A percentile compares a stretch with the other conserved stretches of the same genome.
Evolutionary conservation across 495 filamentous ascomycete species (phyloP).

Genomic region (Entonaema liquescens): DNA sequence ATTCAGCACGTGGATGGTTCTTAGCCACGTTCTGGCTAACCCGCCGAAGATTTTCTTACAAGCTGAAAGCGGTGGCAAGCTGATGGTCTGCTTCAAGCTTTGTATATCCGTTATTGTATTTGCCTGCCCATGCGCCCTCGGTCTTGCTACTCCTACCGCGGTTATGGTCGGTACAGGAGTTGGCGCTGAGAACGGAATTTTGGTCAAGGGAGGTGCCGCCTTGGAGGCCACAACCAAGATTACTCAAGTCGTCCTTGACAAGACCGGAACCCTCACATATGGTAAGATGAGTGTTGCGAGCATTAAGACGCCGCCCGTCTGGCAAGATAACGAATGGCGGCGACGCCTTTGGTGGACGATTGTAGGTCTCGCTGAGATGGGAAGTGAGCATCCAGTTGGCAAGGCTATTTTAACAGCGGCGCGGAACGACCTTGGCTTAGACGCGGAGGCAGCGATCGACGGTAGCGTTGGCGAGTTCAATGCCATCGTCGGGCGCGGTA

Average conservation of each 20-base stretch:
- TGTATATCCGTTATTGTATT: constrained; percentile 99
- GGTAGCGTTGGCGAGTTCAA: constrained; percentile 87
- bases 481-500: constrained; percentile 83
- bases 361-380: constrained; percentile 90
- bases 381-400: constrained; percentile 94
- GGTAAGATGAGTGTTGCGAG: constrained; percentile 93
- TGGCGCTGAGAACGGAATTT: constrained; percentile 94
- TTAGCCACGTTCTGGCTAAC: constrained; percentile 81
- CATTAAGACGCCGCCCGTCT: constrained; percentile 68
- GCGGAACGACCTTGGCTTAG: constrained; percentile 75
- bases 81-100: constrained; percentile 97
- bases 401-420: constrained; percentile 80
- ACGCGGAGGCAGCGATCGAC: constrained; percentile 76
- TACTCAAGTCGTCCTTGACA: constrained; percentile 96
- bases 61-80: constrained; percentile 79
- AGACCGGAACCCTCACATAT: constrained; percentile 94
- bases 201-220: constrained; percentile 94
- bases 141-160: constrained; percentile 92
- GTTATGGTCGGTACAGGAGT: constrained; percentile 99
- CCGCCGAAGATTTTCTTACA: constrained; percentile 91
- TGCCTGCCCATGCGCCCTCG: constrained; percentile 94
- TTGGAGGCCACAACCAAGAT: constrained; percentile 93
- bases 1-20: constrained; percentile 92
- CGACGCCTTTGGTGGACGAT: constrained; percentile 91
- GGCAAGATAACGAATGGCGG: constrained; percentile 73